A percentile compares a stretch with the other conserved stretches of the same genome.
Conservation (phyloP, 495 filamentous ascomycete genomes). For the Penicillium ucsense region DNA sequence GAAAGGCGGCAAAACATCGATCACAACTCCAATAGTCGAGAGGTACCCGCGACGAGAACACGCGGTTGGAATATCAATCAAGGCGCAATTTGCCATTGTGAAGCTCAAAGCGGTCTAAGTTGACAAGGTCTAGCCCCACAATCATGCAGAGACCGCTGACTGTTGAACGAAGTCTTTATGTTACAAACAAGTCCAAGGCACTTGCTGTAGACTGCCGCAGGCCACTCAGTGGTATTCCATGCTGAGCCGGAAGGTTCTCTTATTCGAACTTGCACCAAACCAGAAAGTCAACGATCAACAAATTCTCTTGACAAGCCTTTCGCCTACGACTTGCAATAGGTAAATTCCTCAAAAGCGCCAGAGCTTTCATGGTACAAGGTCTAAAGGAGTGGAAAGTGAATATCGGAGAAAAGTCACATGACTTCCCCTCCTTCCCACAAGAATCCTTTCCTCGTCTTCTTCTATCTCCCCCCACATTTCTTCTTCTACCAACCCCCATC, state of each 20-base stretch:
- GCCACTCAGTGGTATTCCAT: conserved; percentile 3
- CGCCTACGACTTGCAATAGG: too few species aligned
- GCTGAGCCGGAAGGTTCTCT: neutral
- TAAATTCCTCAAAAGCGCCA: neutral
- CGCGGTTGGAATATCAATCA: conserved; percentile 30
- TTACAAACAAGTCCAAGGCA: neutral
- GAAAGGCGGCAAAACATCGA: conserved; percentile 28
- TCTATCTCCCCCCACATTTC: conserved; percentile 18
- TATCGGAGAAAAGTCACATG: conserved; percentile 12
- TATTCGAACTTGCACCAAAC: neutral
- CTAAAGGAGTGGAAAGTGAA: conserved; percentile 3
- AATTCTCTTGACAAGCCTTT: neutral
- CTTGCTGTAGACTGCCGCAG: neutral
- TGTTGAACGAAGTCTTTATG: neutral
- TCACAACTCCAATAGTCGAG: conserved; percentile 41
- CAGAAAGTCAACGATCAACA: neutral
- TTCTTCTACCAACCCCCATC: conserved; percentile 9
- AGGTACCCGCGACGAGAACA: conserved; percentile 15
- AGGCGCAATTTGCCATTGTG: conserved; percentile 13
- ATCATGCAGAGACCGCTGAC: neutral
- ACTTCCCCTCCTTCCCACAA: conserved; percentile 21
- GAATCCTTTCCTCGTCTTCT: conserved; percentile 22
- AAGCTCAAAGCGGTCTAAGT: neutral
- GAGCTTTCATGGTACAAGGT: neutral
- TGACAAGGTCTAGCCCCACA: neutral